These are phyloP conservation scores for Heimioporus punctisporus DNA, from an alignment of 1,284 basidiomycete species.

Conservation along the genomic window DNA sequence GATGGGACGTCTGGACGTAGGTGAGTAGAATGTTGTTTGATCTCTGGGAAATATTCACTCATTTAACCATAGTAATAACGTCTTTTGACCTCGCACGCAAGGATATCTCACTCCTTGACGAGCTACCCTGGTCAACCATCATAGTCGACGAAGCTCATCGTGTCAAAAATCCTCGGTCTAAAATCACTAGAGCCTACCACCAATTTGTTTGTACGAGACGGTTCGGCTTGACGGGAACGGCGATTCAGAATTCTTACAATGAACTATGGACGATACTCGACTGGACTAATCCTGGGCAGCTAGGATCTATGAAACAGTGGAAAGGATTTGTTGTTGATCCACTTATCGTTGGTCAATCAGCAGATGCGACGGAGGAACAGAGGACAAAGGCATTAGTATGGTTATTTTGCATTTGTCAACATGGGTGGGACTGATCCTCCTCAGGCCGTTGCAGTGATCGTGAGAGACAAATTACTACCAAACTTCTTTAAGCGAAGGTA, in stretches of 20 bases:
- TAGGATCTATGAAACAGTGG: conserved; percentile 75
- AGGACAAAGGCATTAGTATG: conserved; percentile 57
- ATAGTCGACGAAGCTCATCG: conserved; percentile 87
- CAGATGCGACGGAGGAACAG: conserved; percentile 62
- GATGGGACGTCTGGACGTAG: conserved; percentile 73
- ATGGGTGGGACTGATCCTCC: conserved; percentile 3
- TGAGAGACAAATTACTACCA: conserved; percentile 72
- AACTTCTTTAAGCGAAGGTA: conserved; percentile 78
- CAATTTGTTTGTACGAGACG: conserved; percentile 62
- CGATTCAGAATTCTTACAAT: conserved; percentile 85
- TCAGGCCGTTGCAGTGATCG: conserved; percentile 54
- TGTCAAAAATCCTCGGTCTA: conserved; percentile 72
- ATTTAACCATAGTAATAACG: conserved; percentile 55
- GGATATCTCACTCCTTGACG: conserved; percentile 66
- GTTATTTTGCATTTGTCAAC: conserved; percentile 5
- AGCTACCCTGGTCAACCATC: conserved; percentile 67
- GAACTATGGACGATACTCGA: conserved; percentile 86
- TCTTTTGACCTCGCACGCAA: conserved; percentile 70
- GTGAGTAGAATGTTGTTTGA: conserved; percentile 41
- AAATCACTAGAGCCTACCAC: conserved; percentile 66
- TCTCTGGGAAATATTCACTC: not conserved
- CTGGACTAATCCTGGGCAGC: conserved; percentile 74
- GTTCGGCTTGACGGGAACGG: conserved; percentile 83
- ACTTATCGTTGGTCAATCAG: conserved; percentile 68
- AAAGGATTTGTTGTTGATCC: conserved; percentile 66